Evolutionary conservation across 805 yeast species (phyloP), one percentile per base, ranked within the genome.

Genomic region (Cyberlindnera misumaiensis): DNA sequence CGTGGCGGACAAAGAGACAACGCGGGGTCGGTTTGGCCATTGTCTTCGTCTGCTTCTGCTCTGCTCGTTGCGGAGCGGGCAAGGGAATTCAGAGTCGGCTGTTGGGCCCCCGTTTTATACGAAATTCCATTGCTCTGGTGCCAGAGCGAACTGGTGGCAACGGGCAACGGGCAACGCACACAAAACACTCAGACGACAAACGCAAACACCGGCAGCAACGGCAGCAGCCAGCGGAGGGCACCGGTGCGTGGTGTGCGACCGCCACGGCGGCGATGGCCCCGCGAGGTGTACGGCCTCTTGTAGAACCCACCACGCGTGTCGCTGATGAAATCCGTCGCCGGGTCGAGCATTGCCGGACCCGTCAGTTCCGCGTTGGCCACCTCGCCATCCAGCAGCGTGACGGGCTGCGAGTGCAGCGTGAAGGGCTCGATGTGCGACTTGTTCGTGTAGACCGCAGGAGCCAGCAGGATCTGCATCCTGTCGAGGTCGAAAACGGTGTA

Each of bases 1-100:
- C 90, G 49, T 83, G 93, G 57, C 93, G 86, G 35, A 82, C 73
- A 47, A 82, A 75, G 18, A 82, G 70, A 36, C 82, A 73, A 59
- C 89, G 72, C 24, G 89, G 89, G 11, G 83, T 70, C 28, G 72
- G 63, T 17, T 54, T 49, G 28, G 49, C 55, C 31, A 29, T 29
- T 5, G 5, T 20, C 8, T 5, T 20, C 8, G 24, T 6, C 8
- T 20, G 24, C 8, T 6, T 8, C 24, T 20, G 24, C 8, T 20
- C 8, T 5, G 5, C 8, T 20, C 8, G 24, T 5, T 20, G 24
- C 8, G 5, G 24, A 8, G 8, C 8, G 24, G 24, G 8, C 24
- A 20, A 20, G 8, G 24, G n/a, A n/a, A n/a, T n/a, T n/a, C n/a
- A n/a, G n/a, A n/a, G n/a, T n/a, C n/a, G n/a, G n/a, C n/a, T n/a